Conservation (phyloP, 2,329 filamentous ascomycete genomes). For the Westerdykella ornata region DNA sequence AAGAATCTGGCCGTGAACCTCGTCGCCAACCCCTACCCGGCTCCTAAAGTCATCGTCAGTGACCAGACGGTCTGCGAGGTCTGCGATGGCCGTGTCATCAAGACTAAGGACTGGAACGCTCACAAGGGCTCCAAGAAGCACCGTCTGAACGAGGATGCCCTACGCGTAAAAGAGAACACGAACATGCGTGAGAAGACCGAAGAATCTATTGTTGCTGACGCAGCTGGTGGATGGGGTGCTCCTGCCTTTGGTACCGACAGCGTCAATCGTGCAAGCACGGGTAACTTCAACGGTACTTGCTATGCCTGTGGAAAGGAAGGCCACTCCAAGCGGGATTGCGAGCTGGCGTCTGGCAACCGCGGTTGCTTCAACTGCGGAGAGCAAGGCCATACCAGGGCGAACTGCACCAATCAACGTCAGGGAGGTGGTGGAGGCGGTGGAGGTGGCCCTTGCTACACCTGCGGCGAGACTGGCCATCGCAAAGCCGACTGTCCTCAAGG, state of each 20-base stretch:
- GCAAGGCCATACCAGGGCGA: conserved; percentile 23
- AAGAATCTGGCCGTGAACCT: background rate
- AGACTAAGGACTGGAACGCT: conserved; percentile 25
- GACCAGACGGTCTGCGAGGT: conserved; percentile 23
- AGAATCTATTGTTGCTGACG: no score
- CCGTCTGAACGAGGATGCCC: conserved; percentile 9
- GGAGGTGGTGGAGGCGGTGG: no score
- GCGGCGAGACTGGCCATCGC: conserved; percentile 1
- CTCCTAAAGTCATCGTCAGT: conserved; percentile 15
- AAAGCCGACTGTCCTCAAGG: conserved; percentile 1
- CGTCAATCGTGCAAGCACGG: background rate
- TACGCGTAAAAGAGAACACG: conserved; percentile 11
- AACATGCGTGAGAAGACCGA: background rate
- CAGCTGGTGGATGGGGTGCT: background rate
- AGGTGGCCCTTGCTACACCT: background rate
- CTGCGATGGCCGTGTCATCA: conserved; percentile 24
- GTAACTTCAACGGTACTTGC: conserved; percentile 13
- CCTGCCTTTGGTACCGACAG: background rate
- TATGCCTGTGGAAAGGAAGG: conserved; percentile 21
- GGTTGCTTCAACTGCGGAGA: conserved; percentile 29
- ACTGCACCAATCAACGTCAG: no score
- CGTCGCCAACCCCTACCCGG: conserved; percentile 18
- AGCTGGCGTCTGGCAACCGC: conserved; percentile 11
- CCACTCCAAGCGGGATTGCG: conserved; percentile 24
- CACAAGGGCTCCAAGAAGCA: conserved; percentile 34